Evolutionary conservation across 2,329 filamentous ascomycete genomes (phyloP), one percentile per base, ranked within the genome.

Genomic region (Ascosphaera pollenicola): DNA sequence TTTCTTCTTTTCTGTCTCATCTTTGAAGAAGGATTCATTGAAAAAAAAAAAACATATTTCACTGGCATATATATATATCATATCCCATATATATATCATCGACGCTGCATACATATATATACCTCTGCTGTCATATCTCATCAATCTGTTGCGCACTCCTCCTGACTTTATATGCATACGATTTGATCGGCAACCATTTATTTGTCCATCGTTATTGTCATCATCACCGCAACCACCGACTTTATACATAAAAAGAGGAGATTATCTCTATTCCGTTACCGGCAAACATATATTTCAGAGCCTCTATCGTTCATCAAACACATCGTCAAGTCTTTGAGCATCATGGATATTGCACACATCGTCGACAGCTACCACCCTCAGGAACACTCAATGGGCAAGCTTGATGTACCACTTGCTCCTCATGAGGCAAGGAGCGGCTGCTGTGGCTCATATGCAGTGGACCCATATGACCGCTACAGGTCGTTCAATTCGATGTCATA

Each of bases 401-500:
- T 31, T 8, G 28, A 15, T 8, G 10, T 31, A 10, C 10, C 8
- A 8, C 10, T 31, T 8, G 10, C 28, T 31, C 28, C 28, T 31
- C 15, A 8, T 15, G 15, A 15, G 10, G 10, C 15, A 8, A 31
- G 28, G 10, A 31, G 28, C 28, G 15, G 28, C 28, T 31, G 28
- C 28, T 15, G 15, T 31, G 15, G 28, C 28, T 37, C 40, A 42
- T 32, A 37, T 34, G 32, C 21, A 37, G 19, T 36, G 35, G 18
- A n/a, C 21, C 3, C 13, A 13, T 18, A n/a, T 26, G 24, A 24
- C 35, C 38, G 11, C 6, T 13, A 30, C 17, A 16, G n/a, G 16
- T 31, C 34, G 11, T 28, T 32, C 8, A 35, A 31, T 17, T 11
- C 10, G 16, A 10, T 18, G 35, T 34, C 48, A 34, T 53, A 54